Evolutionary conservation across 2,329 filamentous ascomycete genomes (phyloP).

Genomic region (Trichophyton rubrum): DNA sequence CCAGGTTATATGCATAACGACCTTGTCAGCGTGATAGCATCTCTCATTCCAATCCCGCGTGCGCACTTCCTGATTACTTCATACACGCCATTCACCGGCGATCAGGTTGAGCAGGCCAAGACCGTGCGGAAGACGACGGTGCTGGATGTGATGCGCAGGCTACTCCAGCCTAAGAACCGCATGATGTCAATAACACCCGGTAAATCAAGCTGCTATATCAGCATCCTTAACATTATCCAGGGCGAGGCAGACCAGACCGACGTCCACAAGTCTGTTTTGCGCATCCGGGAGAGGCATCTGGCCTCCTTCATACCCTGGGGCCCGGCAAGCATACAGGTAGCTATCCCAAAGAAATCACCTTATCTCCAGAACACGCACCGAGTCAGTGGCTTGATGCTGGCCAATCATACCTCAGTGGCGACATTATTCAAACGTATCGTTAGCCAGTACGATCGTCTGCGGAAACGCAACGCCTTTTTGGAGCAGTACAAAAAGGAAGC

Average conservation of each 20-base stretch:
- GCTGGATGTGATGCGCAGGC: slow-evolving; percentile 87
- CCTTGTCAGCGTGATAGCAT: slow-evolving; percentile 89
- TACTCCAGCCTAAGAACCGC: slow-evolving; percentile 95
- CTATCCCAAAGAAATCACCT: slow-evolving; percentile 88
- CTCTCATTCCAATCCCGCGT: slow-evolving; percentile 86
- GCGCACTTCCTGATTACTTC: slow-evolving; percentile 98
- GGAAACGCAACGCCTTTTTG: slow-evolving; percentile 93
- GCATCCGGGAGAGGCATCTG: slow-evolving; percentile 84
- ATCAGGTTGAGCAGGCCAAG: slow-evolving; percentile 93
- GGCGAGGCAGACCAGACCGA: slow-evolving; percentile 96
- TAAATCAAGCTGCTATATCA: slow-evolving; percentile 98
- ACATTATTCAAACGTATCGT: slow-evolving; percentile 93
- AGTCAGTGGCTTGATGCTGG: slow-evolving; percentile 92
- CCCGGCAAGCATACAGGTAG: slow-evolving; percentile 93
- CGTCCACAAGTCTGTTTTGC: slow-evolving; percentile 91
- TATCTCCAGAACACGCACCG: slow-evolving; percentile 90
- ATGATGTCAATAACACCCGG: slow-evolving; percentile 95
- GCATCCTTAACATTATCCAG: slow-evolving; percentile 96
- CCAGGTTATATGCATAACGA: slow-evolving; percentile 99
- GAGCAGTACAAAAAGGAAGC: slow-evolving; percentile 94
- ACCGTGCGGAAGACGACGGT: slow-evolving; percentile 97
- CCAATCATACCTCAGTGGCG: slow-evolving; percentile 94
- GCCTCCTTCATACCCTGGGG: slow-evolving; percentile 98
- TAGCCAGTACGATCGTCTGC: slow-evolving; percentile 80
- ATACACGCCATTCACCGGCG: slow-evolving; percentile 93